Base-by-base conservation (phyloP, 345 rosid species). In the Arabis alpina region DNA sequence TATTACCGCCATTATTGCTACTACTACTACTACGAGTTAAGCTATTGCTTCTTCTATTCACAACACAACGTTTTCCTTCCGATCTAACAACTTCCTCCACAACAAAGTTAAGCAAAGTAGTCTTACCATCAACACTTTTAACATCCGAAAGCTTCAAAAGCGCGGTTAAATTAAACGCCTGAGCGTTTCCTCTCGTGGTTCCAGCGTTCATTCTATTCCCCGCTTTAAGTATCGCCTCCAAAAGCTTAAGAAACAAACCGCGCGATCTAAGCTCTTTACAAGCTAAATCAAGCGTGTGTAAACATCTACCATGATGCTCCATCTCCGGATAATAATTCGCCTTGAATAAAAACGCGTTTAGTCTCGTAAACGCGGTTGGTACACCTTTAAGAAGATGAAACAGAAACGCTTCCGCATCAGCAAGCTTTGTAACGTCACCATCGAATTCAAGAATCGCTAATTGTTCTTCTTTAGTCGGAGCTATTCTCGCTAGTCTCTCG, bases 161-260 rank as follows among this genome's bases (percentile, higher is more conserved):
- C 12, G 96, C 78, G 36, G 77, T 83, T 14, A 91, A 88, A 27
- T 88, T 80, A 76, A 91, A 94, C 14, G 97, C 99, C 37, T 82
- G 89, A 2, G 99, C 99, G 69, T 91, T 82, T 19, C 97, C 99
- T 76, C 99, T 66, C 9, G 90, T 72, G 15, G 97, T 94, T 48
- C 99, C 96, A 0, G 90, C 93, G 69, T 91, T 94, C 99, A 94
- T 94, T 4, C 97, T 78, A 53, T 94, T 91, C 0, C 99, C 99
- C 12, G 97, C 93, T 82, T 94, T 91, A 6, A 94, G 91, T 52
- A 94, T 78, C 2, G 99, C 99, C 56, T 94, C 99, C 5, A 94
- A 71, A 19, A 94, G 93, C 78, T 91, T 94, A 48, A 88, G 68
- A 6, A 94, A 94, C 14, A 94, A 73, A n/a, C 96, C 87, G 12